Evolutionary conservation across 176 grass and related monocot genomes (phyloP), one percentile per base, ranked within the genome.

Genomic region (Elymus sibiricus): DNA sequence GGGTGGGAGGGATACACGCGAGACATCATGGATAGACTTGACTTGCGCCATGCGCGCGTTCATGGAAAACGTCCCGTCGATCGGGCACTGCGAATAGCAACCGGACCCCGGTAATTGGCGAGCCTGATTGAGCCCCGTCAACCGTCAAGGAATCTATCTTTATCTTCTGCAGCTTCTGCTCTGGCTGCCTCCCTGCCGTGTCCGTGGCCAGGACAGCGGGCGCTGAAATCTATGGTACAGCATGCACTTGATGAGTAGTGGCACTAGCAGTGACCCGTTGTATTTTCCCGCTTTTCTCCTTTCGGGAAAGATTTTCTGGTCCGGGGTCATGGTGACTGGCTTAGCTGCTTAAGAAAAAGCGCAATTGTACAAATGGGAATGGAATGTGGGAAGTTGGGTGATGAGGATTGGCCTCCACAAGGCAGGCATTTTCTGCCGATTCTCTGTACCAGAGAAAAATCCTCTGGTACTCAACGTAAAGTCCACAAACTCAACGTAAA

Each of bases 321-420:
- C 68, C 12, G 68, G 37, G 22, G 22, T 40, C 35, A 71, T 71
- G 68, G 68, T 42, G 68, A 11, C 21, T 37, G 64, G 32, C 24
- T 83, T 78, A 63, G 80, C 74, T 71, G 51, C 49, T 78, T 88
- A 14, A 63, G 53, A 84, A 89, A 79, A 89, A 70, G 42, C 67
- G 39, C 11, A n/a, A 64, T 21, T 35, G 82, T 74, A 67, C 76
- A 31, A 80, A 64, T 56, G 61, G 24, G 58, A 84, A 84, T 53
- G 74, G 86, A 77, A 70, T 70, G 86, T 35, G 63, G 29, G 61
- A 27, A 49, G 65, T 60, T 79, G 27, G 82, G 65, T 80, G 55
- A 79, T 14, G 24, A 65, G 55, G 43, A 46, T 21, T 0, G 7
- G 31, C 34, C 74, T 43, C 74, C 53, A 79, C 74, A 84, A 17